Evolutionary conservation across 2,329 filamentous ascomycete genomes (phyloP), one percentile per base, ranked within the genome.

Genomic region (Diplodia seriata): DNA sequence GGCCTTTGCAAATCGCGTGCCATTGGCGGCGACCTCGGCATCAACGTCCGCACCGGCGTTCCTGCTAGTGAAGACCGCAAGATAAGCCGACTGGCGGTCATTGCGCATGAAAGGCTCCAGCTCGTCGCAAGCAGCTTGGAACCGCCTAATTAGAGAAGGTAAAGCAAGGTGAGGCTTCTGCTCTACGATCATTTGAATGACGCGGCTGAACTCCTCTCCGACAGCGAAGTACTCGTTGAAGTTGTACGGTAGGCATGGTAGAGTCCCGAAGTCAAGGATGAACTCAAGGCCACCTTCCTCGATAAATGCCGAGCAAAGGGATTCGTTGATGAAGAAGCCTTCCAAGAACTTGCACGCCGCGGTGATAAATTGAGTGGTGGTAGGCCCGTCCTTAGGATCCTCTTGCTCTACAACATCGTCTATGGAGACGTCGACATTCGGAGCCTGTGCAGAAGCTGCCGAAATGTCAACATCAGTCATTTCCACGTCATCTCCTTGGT

Each of bases 221-320:
- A 73, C 71, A 20, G 50, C 54, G 7, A 62, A 59, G 6, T 87
- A 86, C 50, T 91, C 89, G 49, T 89, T 86, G 74, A 91, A 90
- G 74, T 91, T 87, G 72, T 89, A 89, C 0, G 92, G 89, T 56
- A 98, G 84, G 76, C 92, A 94, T 5, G 93, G 91, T 36, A 94
- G 87, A 66, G 91, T 92, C 50, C 90, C 90, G 67, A 97, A 87
- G 75, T 97, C 93, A 66, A 99, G 84, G 23, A 98, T 84, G 62
- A 91, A 85, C 77, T 97, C 93, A 29, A 94, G 88, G 7, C 93
- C 95, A 68, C 93, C 92, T 61, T 86, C 86, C 66, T 91, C 87
- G 70, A 95, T 88, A 74, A 97, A 94, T 29, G 86, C 85, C 20
- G 84, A 82, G 77, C 91, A 94, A 73, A 96, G 85, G 40, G 84